Evolutionary conservation across 257 asterid species (phyloP), one percentile per base, ranked within the genome.

Genomic region (Petunia axillaris): DNA sequence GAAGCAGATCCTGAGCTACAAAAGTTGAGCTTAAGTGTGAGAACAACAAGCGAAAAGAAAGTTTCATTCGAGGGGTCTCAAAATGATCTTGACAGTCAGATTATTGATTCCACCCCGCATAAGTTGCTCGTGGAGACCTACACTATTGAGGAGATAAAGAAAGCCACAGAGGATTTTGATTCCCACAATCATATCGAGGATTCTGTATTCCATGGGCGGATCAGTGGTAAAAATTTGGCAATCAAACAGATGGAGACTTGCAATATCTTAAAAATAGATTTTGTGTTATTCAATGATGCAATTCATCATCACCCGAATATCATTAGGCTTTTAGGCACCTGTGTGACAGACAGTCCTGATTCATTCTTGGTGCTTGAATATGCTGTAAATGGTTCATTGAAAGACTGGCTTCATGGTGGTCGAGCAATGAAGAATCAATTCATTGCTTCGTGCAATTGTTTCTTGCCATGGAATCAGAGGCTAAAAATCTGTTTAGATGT

Each of bases 391-490:
- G 97, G 98, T 1, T 89, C 94, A 0, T 71, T 93, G 54, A 94
- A 91, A 78, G 98, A 94, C 38, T 94, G 98, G 98, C 91, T 94
- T 35, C 98, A 94, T 35, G 92, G 98, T 5, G 97, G 97, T 2
- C 82, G 90, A 66, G 98, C 97, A 8, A 89, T 93, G 88, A 94
- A 94, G 85, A 94, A 96, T 88, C 97, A 89, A 6, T 94, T 94
- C 81, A 91, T 94, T 3, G 93, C 94, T 3, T 93, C 98, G 0
- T 94, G 97, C 87, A 65, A 90, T 80, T 93, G 97, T 64, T 93
- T 93, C 87, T 86, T 94, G 87, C 87, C 79, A 5, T 93, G 98
- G 98, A 85, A 76, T 35, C 97, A 93, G 75, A 82, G 98, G 87
- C 40, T 93, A 3, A 87, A 85, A 81, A 89, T 93, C 54, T 93